phyloP scores from a whole-genome alignment of 1,284 basidiomycete species.

The Pseudomicrostroma phylloplanum region DNA sequence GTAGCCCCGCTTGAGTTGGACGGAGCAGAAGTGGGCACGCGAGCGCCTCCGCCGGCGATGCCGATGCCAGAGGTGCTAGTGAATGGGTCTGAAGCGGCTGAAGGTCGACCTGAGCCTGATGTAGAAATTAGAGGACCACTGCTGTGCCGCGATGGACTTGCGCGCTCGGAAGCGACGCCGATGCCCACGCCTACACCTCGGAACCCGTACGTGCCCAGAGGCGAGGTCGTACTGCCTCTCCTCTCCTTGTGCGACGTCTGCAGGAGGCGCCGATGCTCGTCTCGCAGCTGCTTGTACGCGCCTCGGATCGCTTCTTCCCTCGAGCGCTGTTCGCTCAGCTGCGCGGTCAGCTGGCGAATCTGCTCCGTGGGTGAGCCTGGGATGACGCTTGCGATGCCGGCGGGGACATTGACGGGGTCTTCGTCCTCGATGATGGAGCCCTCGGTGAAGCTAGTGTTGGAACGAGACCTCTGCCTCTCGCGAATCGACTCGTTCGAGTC shows the following conservation, averaged over 20 bases:
- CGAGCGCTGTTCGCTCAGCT: conserved; percentile 25
- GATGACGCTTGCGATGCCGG: too few relatives aligned
- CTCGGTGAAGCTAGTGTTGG: not conserved
- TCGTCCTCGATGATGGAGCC: not conserved
- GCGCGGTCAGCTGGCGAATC: conserved; percentile 16
- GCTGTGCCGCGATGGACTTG: conserved; percentile 1
- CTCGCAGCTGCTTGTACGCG: conserved; percentile 34
- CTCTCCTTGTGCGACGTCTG: conserved; percentile 18
- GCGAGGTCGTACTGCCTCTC: not conserved
- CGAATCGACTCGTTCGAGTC: too few relatives aligned
- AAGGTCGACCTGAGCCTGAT: not conserved
- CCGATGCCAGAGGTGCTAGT: not conserved
- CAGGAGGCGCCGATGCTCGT: conserved; percentile 29
- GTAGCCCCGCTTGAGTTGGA: not conserved
- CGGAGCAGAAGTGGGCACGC: not conserved
- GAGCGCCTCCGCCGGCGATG: not conserved
- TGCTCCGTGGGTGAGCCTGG: conserved; percentile 10
- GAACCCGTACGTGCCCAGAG: not conserved
- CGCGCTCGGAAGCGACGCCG: not conserved
- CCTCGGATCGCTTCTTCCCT: conserved; percentile 34
- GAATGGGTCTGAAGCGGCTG: conserved; percentile 1
- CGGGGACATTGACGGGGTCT: too few relatives aligned
- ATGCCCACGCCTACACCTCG: not conserved
- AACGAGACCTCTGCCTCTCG: too few relatives aligned
- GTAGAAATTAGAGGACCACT: not conserved